phyloP scores from a whole-genome alignment of 495 filamentous ascomycete species.

The Usnea hakonensis region DNA sequence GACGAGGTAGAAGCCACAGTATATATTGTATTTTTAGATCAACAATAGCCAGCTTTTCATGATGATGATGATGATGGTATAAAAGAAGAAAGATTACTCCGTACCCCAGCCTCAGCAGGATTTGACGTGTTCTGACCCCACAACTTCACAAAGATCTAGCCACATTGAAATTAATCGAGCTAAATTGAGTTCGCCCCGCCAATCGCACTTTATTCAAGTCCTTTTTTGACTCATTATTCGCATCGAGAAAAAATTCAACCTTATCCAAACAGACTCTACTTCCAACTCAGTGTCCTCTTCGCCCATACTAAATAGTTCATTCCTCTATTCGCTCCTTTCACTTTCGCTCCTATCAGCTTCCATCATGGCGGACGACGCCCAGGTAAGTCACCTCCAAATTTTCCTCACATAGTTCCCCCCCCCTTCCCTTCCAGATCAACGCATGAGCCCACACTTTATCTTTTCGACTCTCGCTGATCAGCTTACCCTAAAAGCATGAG shows the following conservation, averaged over 20 bases:
- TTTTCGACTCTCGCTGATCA: conserved; percentile 18
- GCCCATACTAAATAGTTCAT: not conserved
- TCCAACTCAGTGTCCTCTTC: not conserved
- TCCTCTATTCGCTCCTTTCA: conserved; percentile 14
- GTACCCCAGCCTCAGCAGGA: too few relatives aligned
- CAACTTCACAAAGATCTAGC: not conserved
- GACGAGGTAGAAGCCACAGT: too few relatives aligned
- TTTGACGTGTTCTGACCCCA: too few relatives aligned
- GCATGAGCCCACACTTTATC: conserved; percentile 21
- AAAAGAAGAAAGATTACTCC: too few relatives aligned
- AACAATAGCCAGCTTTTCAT: too few relatives aligned
- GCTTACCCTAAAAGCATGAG: conserved; percentile 58
- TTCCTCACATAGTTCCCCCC: conserved; percentile 27
- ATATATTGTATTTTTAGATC: too few relatives aligned
- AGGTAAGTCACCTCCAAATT: conserved; percentile 31
- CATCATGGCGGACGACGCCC: conserved; percentile 46
- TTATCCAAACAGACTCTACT: too few relatives aligned
- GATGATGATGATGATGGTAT: too few relatives aligned
- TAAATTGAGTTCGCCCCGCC: conserved; percentile 10
- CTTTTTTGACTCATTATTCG: not conserved
- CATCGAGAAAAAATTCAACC: not conserved
- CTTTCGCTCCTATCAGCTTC: conserved; percentile 27
- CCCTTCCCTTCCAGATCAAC: conserved; percentile 28
- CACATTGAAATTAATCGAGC: not conserved
- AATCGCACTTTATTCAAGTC: conserved; percentile 14